Percentiles rank a stretch among this genome's conserved stretches.
phyloP scores from a whole-genome alignment of 306 rosid species.

The Acacia melanoxylon region DNA sequence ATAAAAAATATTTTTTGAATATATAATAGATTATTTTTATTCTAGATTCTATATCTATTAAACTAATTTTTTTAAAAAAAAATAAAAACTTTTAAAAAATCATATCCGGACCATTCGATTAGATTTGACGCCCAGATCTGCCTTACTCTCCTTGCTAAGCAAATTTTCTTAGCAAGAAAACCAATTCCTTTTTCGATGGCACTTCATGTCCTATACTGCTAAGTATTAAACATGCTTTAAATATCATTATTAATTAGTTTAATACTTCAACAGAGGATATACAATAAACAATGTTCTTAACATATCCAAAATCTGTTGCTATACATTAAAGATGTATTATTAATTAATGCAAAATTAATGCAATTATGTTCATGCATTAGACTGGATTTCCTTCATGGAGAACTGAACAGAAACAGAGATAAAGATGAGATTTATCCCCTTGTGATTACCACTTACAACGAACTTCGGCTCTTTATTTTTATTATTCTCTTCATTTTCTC shows the following conservation, averaged over 20 bases:
- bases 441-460: neutral
- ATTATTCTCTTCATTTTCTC: neutral
- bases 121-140: no score
- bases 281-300: neutral
- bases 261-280: neutral
- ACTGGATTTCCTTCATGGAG: neutral
- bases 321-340: neutral
- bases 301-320: neutral
- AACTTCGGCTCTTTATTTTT: neutral
- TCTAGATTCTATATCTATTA: no score
- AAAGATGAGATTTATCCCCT: neutral
- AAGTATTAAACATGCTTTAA: neutral
- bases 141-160: no score
- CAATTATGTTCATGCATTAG: neutral
- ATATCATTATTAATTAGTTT: neutral
- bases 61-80: no score
- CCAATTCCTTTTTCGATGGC: no score
- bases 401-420: neutral
- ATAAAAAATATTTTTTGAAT: no score
- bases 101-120: rapidly evolving
- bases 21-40: no score
- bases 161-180: no score
- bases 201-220: no score
- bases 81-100: no score
- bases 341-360: neutral